Percentiles rank a stretch among this genome's conserved stretches.
Conservation (phyloP, 2,329 filamentous ascomycete genomes). For the Plectosphaerella cucumerina region DNA sequence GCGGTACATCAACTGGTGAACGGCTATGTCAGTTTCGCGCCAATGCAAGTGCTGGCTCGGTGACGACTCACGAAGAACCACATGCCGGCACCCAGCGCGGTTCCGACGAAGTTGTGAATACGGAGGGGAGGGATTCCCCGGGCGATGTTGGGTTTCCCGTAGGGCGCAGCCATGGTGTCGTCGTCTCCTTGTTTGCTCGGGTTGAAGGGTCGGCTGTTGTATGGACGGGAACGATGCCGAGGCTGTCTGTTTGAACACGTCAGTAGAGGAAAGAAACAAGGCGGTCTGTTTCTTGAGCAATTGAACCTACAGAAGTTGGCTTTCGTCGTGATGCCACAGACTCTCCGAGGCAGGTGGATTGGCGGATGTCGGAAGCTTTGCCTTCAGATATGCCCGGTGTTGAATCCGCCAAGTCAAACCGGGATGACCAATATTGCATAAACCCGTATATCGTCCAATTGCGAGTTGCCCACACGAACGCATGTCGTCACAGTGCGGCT, state of each 20-base stretch:
- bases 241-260: not conserved
- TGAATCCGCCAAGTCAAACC: no score
- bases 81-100: conserved; percentile 89
- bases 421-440: no score
- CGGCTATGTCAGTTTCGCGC: not conserved
- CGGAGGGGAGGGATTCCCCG: conserved; percentile 14
- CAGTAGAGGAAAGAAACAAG: not conserved
- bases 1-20: conserved; percentile 79
- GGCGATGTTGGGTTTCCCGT: conserved; percentile 22
- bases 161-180: conserved; percentile 18
- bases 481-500: no score
- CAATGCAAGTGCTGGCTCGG: not conserved
- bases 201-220: not conserved
- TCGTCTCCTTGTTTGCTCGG: not conserved
- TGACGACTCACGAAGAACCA: conserved; percentile 86
- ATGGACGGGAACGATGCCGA: no score
- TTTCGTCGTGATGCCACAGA: no score
- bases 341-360: no score
- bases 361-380: no score
- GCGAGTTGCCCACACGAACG: no score
- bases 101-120: conserved; percentile 81
- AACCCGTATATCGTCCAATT: no score
- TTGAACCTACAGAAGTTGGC: no score
- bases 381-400: no score
- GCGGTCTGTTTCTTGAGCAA: not conserved